Percentiles rank a stretch among this genome's conserved stretches.
phyloP scores from a whole-genome alignment of 1,284 basidiomycete genomes.

The Porodaedalea pini region DNA sequence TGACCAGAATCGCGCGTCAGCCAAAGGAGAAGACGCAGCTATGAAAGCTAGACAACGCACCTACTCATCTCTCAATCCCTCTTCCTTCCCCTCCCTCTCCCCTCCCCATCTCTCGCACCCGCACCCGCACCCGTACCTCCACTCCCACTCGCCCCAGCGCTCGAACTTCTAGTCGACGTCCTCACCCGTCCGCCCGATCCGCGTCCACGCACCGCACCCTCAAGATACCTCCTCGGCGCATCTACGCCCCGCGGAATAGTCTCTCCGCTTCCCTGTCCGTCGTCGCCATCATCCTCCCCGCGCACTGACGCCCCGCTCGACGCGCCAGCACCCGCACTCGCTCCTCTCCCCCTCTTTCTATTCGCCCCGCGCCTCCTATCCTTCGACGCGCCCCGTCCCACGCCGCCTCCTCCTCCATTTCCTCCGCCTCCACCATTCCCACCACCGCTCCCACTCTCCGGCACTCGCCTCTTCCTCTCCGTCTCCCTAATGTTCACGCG shows the following conservation, averaged over 20 bases:
- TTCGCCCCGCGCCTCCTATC: background rate
- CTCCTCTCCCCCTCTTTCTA: slow-evolving; percentile 64
- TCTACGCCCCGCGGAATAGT: slow-evolving; percentile 12
- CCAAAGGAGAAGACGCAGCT: too few species aligned
- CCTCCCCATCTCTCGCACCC: too few species aligned
- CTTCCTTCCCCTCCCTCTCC: too few species aligned
- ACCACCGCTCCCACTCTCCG: background rate
- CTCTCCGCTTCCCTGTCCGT: background rate
- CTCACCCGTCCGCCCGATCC: background rate
- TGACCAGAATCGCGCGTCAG: too few species aligned
- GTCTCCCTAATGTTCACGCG: slow-evolving; percentile 68
- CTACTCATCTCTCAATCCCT: too few species aligned
- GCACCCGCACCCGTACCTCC: too few species aligned
- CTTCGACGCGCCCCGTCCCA: background rate
- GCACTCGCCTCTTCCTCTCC: slow-evolving; percentile 51
- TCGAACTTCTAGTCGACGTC: too few species aligned
- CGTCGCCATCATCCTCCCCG: background rate
- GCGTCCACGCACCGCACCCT: slow-evolving; percentile 9
- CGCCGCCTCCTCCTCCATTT: background rate
- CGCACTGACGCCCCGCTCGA: background rate
- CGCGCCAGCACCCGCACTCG: slow-evolving; percentile 33
- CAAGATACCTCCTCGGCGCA: slow-evolving; percentile 16
- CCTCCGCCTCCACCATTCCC: background rate
- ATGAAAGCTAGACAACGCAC: too few species aligned
- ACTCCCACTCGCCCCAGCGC: too few species aligned